Evolutionary conservation across 805 yeast genomes (phyloP).

Genomic region (Millerago galiae): DNA sequence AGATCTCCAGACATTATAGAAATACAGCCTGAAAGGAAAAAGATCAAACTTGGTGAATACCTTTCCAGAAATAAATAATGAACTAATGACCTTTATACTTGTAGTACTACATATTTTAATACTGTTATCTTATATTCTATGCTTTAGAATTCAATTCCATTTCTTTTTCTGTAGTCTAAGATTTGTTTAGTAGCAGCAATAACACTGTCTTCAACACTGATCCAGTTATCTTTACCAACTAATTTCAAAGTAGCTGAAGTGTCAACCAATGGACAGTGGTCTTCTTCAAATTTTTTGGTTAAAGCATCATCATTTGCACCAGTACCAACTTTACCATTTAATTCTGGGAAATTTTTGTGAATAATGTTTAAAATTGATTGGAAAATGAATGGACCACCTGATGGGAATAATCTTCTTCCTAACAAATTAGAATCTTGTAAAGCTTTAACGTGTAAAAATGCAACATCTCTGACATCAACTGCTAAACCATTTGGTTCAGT

Average conservation of each 20-base stretch:
- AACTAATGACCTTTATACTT: background rate
- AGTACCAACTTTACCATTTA: constrained; percentile 34
- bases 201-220: constrained; percentile 30
- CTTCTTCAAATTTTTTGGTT: background rate
- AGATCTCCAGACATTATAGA: too few relatives aligned
- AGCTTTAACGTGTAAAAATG: constrained; percentile 36
- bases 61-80: background rate
- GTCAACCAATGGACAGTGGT: background rate
- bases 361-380: constrained; percentile 21
- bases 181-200: constrained; percentile 33
- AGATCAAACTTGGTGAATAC: constrained; percentile 3
- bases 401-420: constrained; percentile 27
- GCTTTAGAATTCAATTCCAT: constrained; percentile 1
- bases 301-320: constrained; percentile 17
- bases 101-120: background rate
- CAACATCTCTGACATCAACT: constrained; percentile 43
- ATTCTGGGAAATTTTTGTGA: constrained; percentile 33
- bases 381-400: constrained; percentile 16
- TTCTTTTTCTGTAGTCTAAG: constrained; percentile 2
- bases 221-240: constrained; percentile 15
- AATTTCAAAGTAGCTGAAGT: constrained; percentile 4
- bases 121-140: background rate
- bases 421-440: constrained; percentile 18
- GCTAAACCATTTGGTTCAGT: constrained; percentile 13
- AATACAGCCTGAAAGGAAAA: background rate